Base-by-base conservation (phyloP, 208 protist species). In the Leishmania tropica region DNA sequence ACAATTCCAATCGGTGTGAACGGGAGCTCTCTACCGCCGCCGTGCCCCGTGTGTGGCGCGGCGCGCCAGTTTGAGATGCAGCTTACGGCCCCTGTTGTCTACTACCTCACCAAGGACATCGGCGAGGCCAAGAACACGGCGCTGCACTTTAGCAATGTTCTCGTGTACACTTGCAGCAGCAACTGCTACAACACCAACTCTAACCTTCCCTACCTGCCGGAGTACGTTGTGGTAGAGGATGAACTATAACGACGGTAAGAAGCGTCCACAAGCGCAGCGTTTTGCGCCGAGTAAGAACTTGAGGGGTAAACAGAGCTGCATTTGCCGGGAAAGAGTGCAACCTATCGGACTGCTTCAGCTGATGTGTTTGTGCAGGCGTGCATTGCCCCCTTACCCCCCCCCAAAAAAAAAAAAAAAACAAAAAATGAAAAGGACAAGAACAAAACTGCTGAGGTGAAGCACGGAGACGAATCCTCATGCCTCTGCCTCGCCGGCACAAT, bases 121-220 rank as follows among this genome's bases (percentile, higher is more conserved):
- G 84, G 88, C 4, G 93, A 94, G 75, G 81, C 80, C 24, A 86
- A 92, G 48, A 93, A 96, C 71, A 76, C 88, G 13, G 58, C 77
- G 40, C 53, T 98, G 68, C 93, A 96, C 80, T 98, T 98, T 83
- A 92, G 91, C 68, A 97, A 95, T 80, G 81, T 98, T 47, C 76
- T 93, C 28, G 86, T 96, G 28, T 96, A 91, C 74, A 97, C 95
- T 31, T 98, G 95, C 82, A 88, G 85, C 62, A 80, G 70, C 24
- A 87, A 95, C 82, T 98, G 92, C 87, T 90, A 93, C 75, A 77
- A 79, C 65, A 51, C 62, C 15, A 60, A 6, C 7, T 35, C 48
- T 10, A 88, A 89, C 72, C 67, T 64, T n/a, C 76, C 92, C 1
- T 98, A 98, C 81, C 68, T 87, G 31, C 65, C 74, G 8, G 93